These are phyloP conservation scores for Dactylellina drechsleri DNA, from an alignment of 2,329 filamentous ascomycete genomes.

Conservation along the genomic window DNA sequence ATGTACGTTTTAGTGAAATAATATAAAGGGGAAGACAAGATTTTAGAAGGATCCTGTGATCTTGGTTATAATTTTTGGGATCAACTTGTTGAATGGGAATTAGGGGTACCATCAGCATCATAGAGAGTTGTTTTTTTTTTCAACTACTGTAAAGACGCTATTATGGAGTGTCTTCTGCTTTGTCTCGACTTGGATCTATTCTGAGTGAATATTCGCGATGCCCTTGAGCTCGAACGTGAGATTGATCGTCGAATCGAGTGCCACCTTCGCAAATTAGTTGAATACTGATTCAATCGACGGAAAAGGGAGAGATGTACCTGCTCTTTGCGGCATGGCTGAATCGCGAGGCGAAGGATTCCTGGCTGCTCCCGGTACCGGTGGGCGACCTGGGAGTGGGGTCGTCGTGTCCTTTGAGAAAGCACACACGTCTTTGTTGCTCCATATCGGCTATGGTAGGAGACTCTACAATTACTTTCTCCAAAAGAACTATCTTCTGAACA, in stretches of 20 bases:
- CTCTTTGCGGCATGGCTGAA: constrained; percentile 48
- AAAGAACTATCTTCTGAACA: constrained; percentile 53
- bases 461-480: constrained; percentile 48
- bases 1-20: no score
- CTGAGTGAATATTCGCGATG: constrained; percentile 40
- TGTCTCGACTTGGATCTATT: constrained; percentile 34
- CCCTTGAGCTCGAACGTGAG: constrained; percentile 48
- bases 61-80: no score
- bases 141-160: constrained; percentile 25
- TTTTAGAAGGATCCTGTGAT: no score
- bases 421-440: constrained; percentile 46
- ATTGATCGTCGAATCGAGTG: constrained; percentile 48
- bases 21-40: no score
- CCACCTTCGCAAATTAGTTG: constrained; percentile 19
- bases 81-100: no score
- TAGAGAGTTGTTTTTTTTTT: not conserved
- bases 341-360: constrained; percentile 42
- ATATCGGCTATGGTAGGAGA: constrained; percentile 48
- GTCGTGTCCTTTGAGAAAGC: constrained; percentile 51
- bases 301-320: constrained; percentile 12
- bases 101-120: not conserved
- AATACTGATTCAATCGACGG: not conserved
- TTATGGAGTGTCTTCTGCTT: constrained; percentile 47
- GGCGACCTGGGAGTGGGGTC: constrained; percentile 41
- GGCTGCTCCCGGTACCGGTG: constrained; percentile 46